Evolutionary conservation across 805 yeast species (phyloP).

Genomic region (Saturnispora zaruensis): DNA sequence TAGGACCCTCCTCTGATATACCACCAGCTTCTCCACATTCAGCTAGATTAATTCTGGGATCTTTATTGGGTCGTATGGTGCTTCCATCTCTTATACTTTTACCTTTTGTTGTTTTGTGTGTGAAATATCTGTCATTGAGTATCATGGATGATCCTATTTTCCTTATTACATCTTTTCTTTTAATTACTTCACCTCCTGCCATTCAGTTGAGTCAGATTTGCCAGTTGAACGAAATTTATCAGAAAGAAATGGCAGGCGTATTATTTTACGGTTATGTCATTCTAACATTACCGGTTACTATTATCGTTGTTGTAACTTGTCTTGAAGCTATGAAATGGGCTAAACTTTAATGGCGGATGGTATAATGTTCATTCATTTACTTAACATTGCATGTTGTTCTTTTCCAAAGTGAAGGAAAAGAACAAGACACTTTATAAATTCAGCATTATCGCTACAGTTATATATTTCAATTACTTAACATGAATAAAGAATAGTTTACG

Average conservation of each 20-base stretch:
- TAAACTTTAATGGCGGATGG: background rate
- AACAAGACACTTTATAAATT: background rate
- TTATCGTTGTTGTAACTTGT: conserved; percentile 59
- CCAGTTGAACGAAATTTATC: conserved; percentile 65
- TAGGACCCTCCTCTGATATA: conserved; percentile 58
- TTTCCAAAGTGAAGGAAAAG: background rate
- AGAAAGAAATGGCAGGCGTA: conserved; percentile 76
- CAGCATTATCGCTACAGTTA: background rate
- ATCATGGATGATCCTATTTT: conserved; percentile 78
- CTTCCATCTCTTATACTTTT: conserved; percentile 60
- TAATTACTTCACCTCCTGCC: conserved; percentile 77
- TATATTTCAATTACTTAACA: background rate
- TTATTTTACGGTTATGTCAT: conserved; percentile 77
- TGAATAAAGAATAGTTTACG: background rate
- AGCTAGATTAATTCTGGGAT: conserved; percentile 54
- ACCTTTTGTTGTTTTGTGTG: conserved; percentile 58
- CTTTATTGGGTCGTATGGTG: conserved; percentile 70
- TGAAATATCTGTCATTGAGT: conserved; percentile 54
- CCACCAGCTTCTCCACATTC: conserved; percentile 60
- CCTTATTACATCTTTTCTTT: conserved; percentile 62
- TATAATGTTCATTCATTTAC: background rate
- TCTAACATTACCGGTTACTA: conserved; percentile 68
- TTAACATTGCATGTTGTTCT: background rate
- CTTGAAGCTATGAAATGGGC: conserved; percentile 43
- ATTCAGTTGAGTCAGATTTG: conserved; percentile 77